Base-by-base conservation (phyloP, 1,284 basidiomycete species). In the Boletus sp. region DNA sequence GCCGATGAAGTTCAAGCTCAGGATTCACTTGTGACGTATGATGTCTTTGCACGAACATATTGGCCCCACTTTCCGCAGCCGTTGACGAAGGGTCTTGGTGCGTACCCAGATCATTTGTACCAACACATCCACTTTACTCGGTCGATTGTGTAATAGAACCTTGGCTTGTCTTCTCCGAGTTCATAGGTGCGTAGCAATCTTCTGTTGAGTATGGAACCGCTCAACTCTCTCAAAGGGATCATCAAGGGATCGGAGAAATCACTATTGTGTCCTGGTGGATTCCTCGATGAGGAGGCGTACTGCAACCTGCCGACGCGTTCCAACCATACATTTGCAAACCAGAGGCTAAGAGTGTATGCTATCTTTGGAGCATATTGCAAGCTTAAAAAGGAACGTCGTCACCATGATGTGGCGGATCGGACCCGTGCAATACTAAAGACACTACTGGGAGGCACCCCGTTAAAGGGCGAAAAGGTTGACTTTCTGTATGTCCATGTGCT, bases 321-420 rank as follows among this genome's bases (percentile, higher is more conserved):
- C 1, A 82, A 87, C 37, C 79, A 83, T 1, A 83, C 81, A 0
- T 89, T 89, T 65, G 77, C 84, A 0, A 75, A 71, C 9, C 78
- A 81, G 48, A 75, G 88, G 37, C 74, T 74, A 23, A 68, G 60
- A 0, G 68, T 91, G 1, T 91, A 90, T 67, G 71, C 69, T 1
- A 71, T 91, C 6, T 91, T 89, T 60, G 72, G 80, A 57, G 68
- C 72, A 0, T 91, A 91, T 65, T 70, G 76, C 11, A 81, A 77
- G 64, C 68, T 74, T 38, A 89, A 87, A 65, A 71, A 70, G 27
- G 63, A 76, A 16, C 72, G 75, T 6, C 63, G 78, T n/a, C 81
- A 87, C 44, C 79, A 79, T 31, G 90, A 91, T 69, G 75, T 80
- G 4, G 86, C 90, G 6, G 89, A 91, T 62, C 78, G 89, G 83